Evolutionary conservation across 352 stramenopile genomes (phyloP).

Genomic region (Phytophthora quininea): DNA sequence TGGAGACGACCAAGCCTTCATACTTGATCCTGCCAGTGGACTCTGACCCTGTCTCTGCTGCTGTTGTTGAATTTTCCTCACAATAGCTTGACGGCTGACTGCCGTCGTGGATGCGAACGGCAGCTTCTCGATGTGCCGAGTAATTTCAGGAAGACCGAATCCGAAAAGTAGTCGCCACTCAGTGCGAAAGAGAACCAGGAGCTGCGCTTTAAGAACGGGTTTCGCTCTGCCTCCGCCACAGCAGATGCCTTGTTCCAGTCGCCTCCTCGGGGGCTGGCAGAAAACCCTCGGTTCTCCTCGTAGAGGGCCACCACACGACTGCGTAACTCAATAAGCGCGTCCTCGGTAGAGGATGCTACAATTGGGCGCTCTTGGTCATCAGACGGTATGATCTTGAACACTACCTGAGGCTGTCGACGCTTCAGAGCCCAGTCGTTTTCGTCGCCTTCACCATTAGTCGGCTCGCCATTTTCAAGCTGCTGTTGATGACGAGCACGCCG

Average conservation of each 20-base stretch:
- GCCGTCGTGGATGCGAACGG: constrained; percentile 74
- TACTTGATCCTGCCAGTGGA: constrained; percentile 31
- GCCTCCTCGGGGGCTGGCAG: constrained; percentile 13
- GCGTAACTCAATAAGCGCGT: constrained; percentile 75
- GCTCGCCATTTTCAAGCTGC: constrained; percentile 14
- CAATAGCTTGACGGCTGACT: constrained; percentile 54
- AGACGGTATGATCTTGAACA: constrained; percentile 84
- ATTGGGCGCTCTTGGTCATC: constrained; percentile 75
- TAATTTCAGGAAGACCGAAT: constrained; percentile 73
- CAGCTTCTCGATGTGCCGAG: constrained; percentile 70
- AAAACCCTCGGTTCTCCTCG: constrained; percentile 59
- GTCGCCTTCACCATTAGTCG: background rate
- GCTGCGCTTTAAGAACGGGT: constrained; percentile 74
- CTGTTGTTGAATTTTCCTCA: constrained; percentile 42
- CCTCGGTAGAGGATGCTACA: constrained; percentile 61
- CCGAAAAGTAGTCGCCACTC: constrained; percentile 85
- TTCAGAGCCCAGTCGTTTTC: constrained; percentile 24
- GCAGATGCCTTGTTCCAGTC: background rate
- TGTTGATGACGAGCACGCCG: constrained; percentile 31
- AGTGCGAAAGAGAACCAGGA: constrained; percentile 87
- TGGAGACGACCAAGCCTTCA: constrained; percentile 23
- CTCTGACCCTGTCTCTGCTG: constrained; percentile 50
- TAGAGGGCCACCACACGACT: constrained; percentile 78
- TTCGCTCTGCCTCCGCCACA: constrained; percentile 38
- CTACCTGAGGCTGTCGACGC: constrained; percentile 29